Evolutionary conservation across 441 rosid genomes (phyloP), one percentile per base, ranked within the genome.

Genomic region (Brassica balearica): DNA sequence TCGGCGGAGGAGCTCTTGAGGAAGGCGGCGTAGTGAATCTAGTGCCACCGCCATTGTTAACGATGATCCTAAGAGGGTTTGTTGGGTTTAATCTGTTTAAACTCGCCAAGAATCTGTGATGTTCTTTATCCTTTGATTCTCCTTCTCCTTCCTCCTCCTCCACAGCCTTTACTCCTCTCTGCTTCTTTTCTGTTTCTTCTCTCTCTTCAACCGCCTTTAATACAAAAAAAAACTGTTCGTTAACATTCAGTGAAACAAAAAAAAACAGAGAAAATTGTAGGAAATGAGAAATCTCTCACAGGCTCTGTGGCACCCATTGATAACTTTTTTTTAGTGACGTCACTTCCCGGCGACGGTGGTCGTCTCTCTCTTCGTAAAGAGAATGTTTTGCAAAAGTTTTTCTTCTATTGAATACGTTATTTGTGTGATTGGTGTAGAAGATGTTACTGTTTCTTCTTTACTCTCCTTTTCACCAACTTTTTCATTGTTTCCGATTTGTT

Each of bases 31-130:
- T 72, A 15, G 85, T 71, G 51, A 75, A 79, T 81, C 90, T 82
- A 27, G 63, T 29, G 17, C 82, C 75, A 23, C 82, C 79, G 41
- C 84, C 86, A 82, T 82, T 76, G 9, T 86, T 88, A 19, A 85
- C 68, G 19, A 68, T 90, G 71, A 93, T 80, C 79, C 97, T 86
- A 59, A 95, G 85, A 77, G 99, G 98, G 80, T 93, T 95, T 56
- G 95, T 89, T 29, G 90, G 93, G 81, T 92, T 91, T 61, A 95
- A 66, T 71, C 88, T 90, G 51, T 84, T 95, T 84, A 95, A 62
- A 89, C 88, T 86, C 23, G 96, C 77, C 8, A 68, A 56, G 10
- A 77, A 76, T 20, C 77, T 67, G 12, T 81, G 80, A 71, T 83
- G 84, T 60, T 70, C 75, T 73, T 77, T 81, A 14, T 81, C 81